Conservation (phyloP, 2,329 filamentous ascomycete species). For the Xylariales sp. region DNA sequence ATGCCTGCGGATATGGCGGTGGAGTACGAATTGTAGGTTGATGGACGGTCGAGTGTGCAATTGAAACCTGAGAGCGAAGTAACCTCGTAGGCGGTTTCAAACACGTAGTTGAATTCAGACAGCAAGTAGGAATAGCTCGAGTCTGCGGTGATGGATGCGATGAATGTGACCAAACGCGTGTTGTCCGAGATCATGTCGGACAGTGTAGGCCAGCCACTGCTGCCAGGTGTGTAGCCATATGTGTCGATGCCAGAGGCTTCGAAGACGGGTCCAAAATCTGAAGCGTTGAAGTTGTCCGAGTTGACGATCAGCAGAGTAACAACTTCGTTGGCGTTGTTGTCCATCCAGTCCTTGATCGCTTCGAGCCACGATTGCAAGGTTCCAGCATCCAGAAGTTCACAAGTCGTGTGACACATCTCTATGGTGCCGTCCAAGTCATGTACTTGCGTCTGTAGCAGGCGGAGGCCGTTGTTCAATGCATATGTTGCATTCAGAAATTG, state of each 20-base stretch:
- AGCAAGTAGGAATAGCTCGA: conserved; percentile 52
- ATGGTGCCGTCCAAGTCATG: conserved; percentile 57
- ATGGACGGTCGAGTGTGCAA: conserved; percentile 66
- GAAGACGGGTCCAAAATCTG: conserved; percentile 51
- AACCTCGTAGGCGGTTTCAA: conserved; percentile 69
- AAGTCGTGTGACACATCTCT: conserved; percentile 66
- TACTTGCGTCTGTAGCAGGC: conserved; percentile 67
- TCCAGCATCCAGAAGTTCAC: conserved; percentile 65
- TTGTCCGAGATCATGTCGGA: conserved; percentile 59
- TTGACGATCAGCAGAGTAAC: conserved; percentile 73
- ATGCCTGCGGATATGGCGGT: conserved; percentile 53
- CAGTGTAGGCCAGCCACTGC: conserved; percentile 65
- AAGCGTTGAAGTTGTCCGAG: conserved; percentile 52
- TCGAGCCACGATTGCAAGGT: conserved; percentile 58
- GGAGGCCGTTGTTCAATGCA: conserved; percentile 66
- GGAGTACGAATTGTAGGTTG: conserved; percentile 40
- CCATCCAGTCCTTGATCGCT: conserved; percentile 64
- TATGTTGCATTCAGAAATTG: conserved; percentile 70
- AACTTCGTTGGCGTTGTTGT: conserved; percentile 66
- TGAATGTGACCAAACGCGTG: conserved; percentile 64
- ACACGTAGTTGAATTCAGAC: conserved; percentile 61
- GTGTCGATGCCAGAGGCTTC: conserved; percentile 53
- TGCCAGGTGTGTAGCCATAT: conserved; percentile 56
- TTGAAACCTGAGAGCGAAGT: conserved; percentile 60
- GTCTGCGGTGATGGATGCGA: conserved; percentile 48